These are phyloP conservation scores for Solanum habrochaites DNA, from an alignment of 257 asterid genomes.

Conservation along the genomic window DNA sequence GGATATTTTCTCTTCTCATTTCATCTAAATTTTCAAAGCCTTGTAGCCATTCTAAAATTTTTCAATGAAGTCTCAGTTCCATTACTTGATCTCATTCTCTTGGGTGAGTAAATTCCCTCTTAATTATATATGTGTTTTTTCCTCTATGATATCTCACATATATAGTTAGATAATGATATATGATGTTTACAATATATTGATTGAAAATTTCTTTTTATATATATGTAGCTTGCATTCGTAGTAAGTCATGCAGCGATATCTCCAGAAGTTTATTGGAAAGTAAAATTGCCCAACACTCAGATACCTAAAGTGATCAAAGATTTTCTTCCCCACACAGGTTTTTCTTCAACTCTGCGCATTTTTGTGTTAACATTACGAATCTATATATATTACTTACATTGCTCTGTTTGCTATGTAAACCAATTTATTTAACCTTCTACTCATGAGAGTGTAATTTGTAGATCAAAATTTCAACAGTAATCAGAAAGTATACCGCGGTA, in stretches of 20 bases:
- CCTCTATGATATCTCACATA: neutral
- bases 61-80: neutral
- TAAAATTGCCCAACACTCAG: neutral
- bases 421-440: too few relatives aligned
- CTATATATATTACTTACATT: too few relatives aligned
- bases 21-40: neutral
- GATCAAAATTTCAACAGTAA: neutral
- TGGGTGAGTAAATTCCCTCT: neutral
- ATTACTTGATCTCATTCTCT: neutral
- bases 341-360: neutral
- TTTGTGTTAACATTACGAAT: neutral
- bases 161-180: too few relatives aligned
- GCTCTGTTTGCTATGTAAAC: too few relatives aligned
- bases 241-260: constrained; percentile 6
- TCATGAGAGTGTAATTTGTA: neutral
- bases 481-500: too few relatives aligned
- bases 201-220: neutral
- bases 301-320: constrained; percentile 9
- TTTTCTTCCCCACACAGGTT: neutral
- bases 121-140: too few relatives aligned
- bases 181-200: neutral
- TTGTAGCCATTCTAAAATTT: neutral
- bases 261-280: constrained; percentile 9
- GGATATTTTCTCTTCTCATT: neutral
- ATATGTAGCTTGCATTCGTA: constrained; percentile 1